A percentile compares a stretch with the other conserved stretches of the same genome.
Evolutionary conservation across 805 yeast species (phyloP).

Genomic region (Metschnikowia colocasiae): DNA sequence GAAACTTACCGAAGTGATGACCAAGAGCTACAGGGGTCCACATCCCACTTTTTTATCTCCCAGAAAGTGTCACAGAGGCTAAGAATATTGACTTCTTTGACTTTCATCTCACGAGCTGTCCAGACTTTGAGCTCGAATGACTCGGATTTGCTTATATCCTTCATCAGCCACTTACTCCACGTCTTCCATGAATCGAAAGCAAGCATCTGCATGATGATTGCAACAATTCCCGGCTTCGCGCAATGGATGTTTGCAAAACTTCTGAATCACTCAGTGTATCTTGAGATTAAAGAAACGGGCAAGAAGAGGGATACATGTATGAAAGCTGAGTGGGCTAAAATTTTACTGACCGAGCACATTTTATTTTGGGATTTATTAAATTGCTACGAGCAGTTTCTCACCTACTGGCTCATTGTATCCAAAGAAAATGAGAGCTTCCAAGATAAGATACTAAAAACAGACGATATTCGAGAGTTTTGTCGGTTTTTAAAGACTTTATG

Average conservation of each 20-base stretch:
- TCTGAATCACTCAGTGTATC: constrained; percentile 18
- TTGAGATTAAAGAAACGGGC: constrained; percentile 10
- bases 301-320: not conserved
- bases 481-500: constrained; percentile 49
- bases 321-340: not conserved
- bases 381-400: constrained; percentile 57
- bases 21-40: not conserved
- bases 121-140: not conserved
- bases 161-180: constrained; percentile 29
- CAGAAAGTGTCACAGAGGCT: not conserved
- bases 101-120: constrained; percentile 7
- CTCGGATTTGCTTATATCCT: constrained; percentile 15
- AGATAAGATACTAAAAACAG: constrained; percentile 37
- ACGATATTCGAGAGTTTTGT: constrained; percentile 40
- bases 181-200: constrained; percentile 37
- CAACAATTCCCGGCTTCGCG: constrained; percentile 40
- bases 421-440: constrained; percentile 59
- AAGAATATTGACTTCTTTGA: not conserved
- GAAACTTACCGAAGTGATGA: not conserved
- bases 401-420: constrained; percentile 63
- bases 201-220: constrained; percentile 38
- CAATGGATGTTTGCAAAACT: constrained; percentile 29
- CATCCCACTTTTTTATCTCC: not conserved
- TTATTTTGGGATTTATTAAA: constrained; percentile 38
- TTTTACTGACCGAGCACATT: not conserved